Conservation (phyloP, 2,329 filamentous ascomycete genomes). For the Lachnum nothofagi region DNA sequence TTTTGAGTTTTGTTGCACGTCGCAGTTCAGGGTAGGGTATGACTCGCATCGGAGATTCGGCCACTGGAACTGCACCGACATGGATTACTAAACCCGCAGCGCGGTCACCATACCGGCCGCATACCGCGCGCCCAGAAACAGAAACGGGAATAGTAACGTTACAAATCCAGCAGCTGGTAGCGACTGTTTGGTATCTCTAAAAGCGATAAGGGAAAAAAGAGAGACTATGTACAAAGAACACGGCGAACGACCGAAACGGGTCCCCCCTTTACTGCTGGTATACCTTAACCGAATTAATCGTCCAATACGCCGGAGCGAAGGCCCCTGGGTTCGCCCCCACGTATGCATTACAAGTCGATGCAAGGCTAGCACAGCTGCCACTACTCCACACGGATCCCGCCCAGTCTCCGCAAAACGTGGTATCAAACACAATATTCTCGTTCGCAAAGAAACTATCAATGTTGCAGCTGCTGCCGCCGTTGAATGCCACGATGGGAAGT, state of each 20-base stretch:
- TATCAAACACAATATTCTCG: slow-evolving; percentile 70
- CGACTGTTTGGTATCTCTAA: too few species aligned
- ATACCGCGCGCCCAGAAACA: not conserved
- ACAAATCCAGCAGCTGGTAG: not conserved
- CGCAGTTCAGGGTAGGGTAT: not conserved
- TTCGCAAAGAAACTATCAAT: slow-evolving; percentile 61
- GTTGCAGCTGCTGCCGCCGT: slow-evolving; percentile 57
- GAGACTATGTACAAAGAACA: not conserved
- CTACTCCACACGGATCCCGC: slow-evolving; percentile 21
- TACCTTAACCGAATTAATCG: slow-evolving; percentile 27
- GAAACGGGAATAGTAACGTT: not conserved
- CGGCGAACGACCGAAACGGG: not conserved
- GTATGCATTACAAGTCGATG: slow-evolving; percentile 19
- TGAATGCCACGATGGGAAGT: slow-evolving; percentile 61
- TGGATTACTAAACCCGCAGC: too few species aligned
- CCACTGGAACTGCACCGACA: too few species aligned
- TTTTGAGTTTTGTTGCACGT: not conserved
- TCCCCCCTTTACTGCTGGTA: slow-evolving; percentile 16
- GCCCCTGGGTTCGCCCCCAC: slow-evolving; percentile 25
- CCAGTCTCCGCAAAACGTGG: slow-evolving; percentile 66
- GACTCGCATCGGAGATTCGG: not conserved
- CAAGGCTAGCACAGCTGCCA: slow-evolving; percentile 13
- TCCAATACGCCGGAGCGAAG: slow-evolving; percentile 25
- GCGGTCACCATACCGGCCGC: too few species aligned
- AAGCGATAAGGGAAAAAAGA: too few species aligned